Conservation (phyloP, 306 rosid genomes). For the Datisca glomerata region DNA sequence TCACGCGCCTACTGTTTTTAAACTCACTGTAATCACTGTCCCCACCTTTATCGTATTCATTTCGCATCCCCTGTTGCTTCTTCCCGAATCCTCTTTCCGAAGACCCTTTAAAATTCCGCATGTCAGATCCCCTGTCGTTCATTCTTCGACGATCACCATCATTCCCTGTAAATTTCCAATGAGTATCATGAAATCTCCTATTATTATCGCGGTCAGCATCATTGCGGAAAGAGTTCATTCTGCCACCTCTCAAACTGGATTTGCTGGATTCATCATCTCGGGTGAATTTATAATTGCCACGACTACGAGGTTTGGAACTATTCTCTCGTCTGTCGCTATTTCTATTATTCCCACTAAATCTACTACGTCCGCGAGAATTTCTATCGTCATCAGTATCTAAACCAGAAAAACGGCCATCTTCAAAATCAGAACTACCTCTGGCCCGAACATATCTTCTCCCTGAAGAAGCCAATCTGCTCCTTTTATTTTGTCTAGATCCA, state of each 20-base stretch:
- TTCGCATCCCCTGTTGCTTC: conserved; percentile 18
- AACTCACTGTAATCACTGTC: conserved; percentile 32
- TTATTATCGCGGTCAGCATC: conserved; percentile 34
- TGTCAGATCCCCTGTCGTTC: conserved; percentile 18
- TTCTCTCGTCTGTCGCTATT: conserved; percentile 8
- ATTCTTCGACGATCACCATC: conserved; percentile 21
- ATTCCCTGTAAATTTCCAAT: conserved; percentile 26
- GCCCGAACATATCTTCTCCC: conserved; percentile 30
- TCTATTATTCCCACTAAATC: conserved; percentile 9
- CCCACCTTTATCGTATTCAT: conserved; percentile 22
- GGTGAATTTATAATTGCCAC: conserved; percentile 14
- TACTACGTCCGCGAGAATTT: conserved; percentile 10
- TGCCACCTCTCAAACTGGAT: conserved; percentile 22
- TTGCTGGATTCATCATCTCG: conserved; percentile 25
- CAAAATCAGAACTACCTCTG: conserved; percentile 14
- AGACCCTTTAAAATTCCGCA: conserved; percentile 15
- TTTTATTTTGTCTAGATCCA: conserved; percentile 31
- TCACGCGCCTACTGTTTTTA: conserved; percentile 65
- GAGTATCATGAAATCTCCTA: conserved; percentile 22
- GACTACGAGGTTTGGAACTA: conserved; percentile 10
- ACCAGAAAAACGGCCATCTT: conserved; percentile 17
- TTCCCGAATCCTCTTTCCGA: conserved; percentile 19
- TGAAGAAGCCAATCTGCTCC: conserved; percentile 15
- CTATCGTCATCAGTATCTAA: conserved; percentile 24
- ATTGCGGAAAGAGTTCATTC: conserved; percentile 28